Evolutionary conservation across 2,329 filamentous ascomycete species (phyloP).

Genomic region (Stemphylium vesicarium): DNA sequence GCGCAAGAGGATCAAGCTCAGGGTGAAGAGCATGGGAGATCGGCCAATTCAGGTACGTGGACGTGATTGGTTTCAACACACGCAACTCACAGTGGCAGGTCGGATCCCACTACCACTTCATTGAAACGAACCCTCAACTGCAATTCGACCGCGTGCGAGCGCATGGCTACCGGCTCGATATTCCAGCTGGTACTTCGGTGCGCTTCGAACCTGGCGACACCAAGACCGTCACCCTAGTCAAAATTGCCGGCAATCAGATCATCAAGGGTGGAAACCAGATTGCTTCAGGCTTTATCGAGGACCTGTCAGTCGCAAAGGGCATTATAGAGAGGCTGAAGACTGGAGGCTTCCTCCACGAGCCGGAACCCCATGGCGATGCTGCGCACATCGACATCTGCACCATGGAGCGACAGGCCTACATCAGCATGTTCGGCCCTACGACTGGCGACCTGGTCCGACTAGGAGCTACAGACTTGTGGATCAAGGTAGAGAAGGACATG

Average conservation of each 20-base stretch:
- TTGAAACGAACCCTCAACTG: constrained; percentile 90
- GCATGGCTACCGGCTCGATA: constrained; percentile 87
- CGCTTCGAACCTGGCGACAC: constrained; percentile 93
- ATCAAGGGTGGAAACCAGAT: constrained; percentile 86
- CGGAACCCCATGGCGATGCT: constrained; percentile 66
- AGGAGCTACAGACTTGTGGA: constrained; percentile 85
- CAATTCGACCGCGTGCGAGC: constrained; percentile 83
- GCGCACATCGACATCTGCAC: constrained; percentile 66
- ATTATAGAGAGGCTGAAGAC: constrained; percentile 71
- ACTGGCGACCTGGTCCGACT: constrained; percentile 84
- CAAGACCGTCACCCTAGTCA: constrained; percentile 87
- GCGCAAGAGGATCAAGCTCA: constrained; percentile 73
- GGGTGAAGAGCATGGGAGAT: constrained; percentile 85
- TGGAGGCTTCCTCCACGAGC: constrained; percentile 78
- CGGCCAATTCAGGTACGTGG: constrained; percentile 78
- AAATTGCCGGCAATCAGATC: constrained; percentile 80
- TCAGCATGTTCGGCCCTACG: constrained; percentile 90
- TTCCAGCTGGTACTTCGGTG: constrained; percentile 87
- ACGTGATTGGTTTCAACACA: not conserved
- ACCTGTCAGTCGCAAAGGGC: constrained; percentile 63
- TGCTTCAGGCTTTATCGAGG: constrained; percentile 74
- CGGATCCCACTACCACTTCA: constrained; percentile 94
- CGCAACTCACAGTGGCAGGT: constrained; percentile 54
- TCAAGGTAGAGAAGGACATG: constrained; percentile 85
- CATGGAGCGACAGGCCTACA: constrained; percentile 81